Evolutionary conservation across 1,284 basidiomycete species (phyloP).

Genomic region (Heterobasidion irregulare): DNA sequence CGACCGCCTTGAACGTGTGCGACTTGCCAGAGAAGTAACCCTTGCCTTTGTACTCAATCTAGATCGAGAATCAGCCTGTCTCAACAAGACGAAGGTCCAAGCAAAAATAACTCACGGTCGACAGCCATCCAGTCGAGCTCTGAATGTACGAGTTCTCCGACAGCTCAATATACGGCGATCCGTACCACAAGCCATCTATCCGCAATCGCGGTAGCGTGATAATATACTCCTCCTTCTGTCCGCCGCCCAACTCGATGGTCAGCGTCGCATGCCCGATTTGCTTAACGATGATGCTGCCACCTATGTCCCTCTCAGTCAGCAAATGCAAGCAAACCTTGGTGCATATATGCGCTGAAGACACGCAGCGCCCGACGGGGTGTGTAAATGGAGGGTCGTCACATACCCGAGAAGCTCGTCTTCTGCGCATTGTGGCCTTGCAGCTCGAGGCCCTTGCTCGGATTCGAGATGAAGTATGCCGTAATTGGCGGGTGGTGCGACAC

Average conservation of each 20-base stretch:
- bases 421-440: conserved; percentile 92
- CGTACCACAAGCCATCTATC: conserved; percentile 52
- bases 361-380: too few relatives aligned
- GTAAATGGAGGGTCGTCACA: neutral
- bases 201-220: conserved; percentile 78
- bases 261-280: conserved; percentile 94
- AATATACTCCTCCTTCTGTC: conserved; percentile 68
- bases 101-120: conserved; percentile 34
- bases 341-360: too few relatives aligned
- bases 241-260: conserved; percentile 55
- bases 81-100: neutral
- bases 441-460: conserved; percentile 71
- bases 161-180: conserved; percentile 84
- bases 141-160: conserved; percentile 81
- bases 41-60: conserved; percentile 92
- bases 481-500: conserved; percentile 94
- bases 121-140: conserved; percentile 65
- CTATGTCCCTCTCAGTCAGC: conserved; percentile 18
- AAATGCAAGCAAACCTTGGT: neutral
- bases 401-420: conserved; percentile 88
- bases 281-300: conserved; percentile 76
- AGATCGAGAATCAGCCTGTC: neutral
- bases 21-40: conserved; percentile 93
- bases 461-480: conserved; percentile 81
- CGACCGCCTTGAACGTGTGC: conserved; percentile 84